Percentiles rank a stretch among this genome's conserved stretches.
phyloP scores from a whole-genome alignment of 352 stramenopile genomes.

The Blastocystis sp. region DNA sequence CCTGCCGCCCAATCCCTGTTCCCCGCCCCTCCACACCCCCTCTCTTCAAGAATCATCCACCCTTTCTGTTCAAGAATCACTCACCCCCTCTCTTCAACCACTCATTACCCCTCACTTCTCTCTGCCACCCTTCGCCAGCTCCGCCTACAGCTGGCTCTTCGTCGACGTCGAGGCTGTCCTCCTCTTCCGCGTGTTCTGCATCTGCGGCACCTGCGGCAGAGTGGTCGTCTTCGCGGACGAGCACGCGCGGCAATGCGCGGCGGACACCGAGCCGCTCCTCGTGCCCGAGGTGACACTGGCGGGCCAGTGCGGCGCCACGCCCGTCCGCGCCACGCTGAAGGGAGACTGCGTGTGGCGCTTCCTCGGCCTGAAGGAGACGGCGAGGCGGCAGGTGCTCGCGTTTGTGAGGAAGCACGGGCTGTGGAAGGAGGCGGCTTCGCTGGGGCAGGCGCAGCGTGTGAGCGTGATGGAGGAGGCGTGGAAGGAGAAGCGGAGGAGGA shows the following conservation, averaged over 20 bases:
- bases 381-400: neutral
- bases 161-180: neutral
- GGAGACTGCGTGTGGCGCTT: slow-evolving; percentile 13
- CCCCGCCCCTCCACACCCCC: neutral
- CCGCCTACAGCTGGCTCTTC: neutral
- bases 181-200: neutral
- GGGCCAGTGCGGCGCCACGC: neutral
- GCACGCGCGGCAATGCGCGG: neutral
- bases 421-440: neutral
- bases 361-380: neutral
- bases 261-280: neutral
- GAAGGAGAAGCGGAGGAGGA: neutral
- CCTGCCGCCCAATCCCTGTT: neutral
- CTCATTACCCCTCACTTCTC: neutral
- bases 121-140: neutral
- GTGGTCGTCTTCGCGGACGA: neutral
- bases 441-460: neutral
- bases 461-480: neutral
- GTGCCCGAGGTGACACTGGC: neutral
- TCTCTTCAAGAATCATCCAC: neutral
- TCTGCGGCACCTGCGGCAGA: neutral
- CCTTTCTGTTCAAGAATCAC: neutral
- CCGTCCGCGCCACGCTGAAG: neutral
- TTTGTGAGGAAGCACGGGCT: neutral
- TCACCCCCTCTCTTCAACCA: neutral